Evolutionary conservation across 2,329 filamentous ascomycete species (phyloP).

Genomic region (Cladosporium austrohemisphaericum): DNA sequence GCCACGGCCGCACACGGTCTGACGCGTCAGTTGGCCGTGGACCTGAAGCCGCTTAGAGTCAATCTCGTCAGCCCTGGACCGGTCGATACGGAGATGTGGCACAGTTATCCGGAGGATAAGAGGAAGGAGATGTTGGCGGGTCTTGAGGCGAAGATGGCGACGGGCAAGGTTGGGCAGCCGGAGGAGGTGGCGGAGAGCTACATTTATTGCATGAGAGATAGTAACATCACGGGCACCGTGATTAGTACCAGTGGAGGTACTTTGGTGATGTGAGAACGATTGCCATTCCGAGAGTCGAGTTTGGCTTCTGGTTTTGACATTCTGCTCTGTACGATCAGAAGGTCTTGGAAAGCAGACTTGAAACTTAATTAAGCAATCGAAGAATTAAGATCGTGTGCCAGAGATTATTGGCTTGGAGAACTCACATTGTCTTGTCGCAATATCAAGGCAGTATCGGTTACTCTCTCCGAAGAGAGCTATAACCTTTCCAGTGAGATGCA

Average conservation of each 20-base stretch:
- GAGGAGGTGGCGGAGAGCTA: constrained; percentile 48
- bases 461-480: no score
- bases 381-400: no score
- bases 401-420: no score
- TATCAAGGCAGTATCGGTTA: no score
- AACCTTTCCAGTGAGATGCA: no score
- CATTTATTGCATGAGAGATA: constrained; percentile 47
- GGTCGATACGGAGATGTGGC: constrained; percentile 45
- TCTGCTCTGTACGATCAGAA: background rate
- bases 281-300: background rate
- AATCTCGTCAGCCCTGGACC: constrained; percentile 59
- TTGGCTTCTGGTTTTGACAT: background rate
- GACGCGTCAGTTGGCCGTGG: constrained; percentile 55
- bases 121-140: constrained; percentile 26
- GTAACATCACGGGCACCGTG: constrained; percentile 44
- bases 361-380: no score
- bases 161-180: constrained; percentile 35
- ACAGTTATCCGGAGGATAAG: constrained; percentile 27
- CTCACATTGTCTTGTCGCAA: no score
- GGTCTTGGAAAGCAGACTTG: no score
- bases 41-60: constrained; percentile 60
- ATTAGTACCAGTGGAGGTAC: constrained; percentile 36
- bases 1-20: constrained; percentile 53
- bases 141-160: constrained; percentile 30
- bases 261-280: constrained; percentile 20